Percentiles rank a stretch among this genome's conserved stretches.
phyloP scores from a whole-genome alignment of 768 basidiomycete species.

The Leccinum subtestaceum region DNA sequence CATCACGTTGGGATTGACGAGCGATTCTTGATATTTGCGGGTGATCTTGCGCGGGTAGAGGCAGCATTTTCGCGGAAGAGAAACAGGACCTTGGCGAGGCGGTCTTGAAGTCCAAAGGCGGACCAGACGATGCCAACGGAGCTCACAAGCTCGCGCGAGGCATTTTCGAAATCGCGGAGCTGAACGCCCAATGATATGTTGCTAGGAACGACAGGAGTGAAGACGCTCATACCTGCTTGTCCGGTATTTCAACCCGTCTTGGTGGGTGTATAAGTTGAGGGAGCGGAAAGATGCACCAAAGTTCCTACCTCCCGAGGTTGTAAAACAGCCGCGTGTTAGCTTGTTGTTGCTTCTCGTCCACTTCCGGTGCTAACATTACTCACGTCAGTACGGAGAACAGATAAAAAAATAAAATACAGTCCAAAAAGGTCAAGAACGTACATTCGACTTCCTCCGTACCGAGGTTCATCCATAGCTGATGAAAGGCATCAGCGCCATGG shows the following conservation, averaged over 20 bases:
- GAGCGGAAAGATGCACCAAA: neutral
- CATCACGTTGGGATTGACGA: slow-evolving; percentile 33
- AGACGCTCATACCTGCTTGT: slow-evolving; percentile 40
- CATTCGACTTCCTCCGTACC: slow-evolving; percentile 42
- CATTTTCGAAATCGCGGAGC: slow-evolving; percentile 52
- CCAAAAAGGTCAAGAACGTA: neutral
- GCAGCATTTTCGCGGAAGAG: slow-evolving; percentile 55
- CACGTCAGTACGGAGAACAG: neutral
- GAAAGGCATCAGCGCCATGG: neutral
- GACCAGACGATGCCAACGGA: slow-evolving; percentile 55
- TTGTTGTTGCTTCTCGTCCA: slow-evolving; percentile 48
- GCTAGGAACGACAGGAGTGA: neutral
- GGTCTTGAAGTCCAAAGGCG: slow-evolving; percentile 46
- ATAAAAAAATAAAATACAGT: neutral
- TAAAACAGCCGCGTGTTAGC: slow-evolving; percentile 44
- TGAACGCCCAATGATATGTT: slow-evolving; percentile 14
- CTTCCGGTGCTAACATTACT: slow-evolving; percentile 30
- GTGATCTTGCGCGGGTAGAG: slow-evolving; percentile 45
- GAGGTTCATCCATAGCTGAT: slow-evolving; percentile 31
- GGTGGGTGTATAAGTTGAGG: neutral
- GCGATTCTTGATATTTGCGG: slow-evolving; percentile 34
- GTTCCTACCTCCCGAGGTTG: slow-evolving; percentile 41
- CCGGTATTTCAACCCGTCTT: slow-evolving; percentile 46
- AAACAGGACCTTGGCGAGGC: slow-evolving; percentile 47
- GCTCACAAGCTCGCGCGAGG: slow-evolving; percentile 51